Percentiles rank a stretch among this genome's conserved stretches.
Evolutionary conservation across 139 green algal species (phyloP).

Genomic region (Pleodorina starrii): DNA sequence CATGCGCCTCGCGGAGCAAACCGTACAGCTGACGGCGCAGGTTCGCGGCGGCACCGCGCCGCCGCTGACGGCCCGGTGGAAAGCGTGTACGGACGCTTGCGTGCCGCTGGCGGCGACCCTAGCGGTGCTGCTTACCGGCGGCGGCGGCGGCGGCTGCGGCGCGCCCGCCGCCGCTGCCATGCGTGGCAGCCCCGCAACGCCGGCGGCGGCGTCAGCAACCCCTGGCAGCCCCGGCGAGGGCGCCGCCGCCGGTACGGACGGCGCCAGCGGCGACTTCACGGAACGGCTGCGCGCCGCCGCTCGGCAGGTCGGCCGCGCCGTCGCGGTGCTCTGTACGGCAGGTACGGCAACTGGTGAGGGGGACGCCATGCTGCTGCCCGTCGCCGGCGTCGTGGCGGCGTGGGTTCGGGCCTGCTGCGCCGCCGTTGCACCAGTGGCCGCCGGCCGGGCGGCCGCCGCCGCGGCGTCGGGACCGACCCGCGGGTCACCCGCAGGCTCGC

Average conservation of each 20-base stretch:
- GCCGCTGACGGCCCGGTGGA: background rate
- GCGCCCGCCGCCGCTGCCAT: background rate
- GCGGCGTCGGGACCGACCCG: background rate
- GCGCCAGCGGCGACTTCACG: background rate
- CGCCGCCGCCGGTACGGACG: background rate
- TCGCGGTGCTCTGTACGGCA: background rate
- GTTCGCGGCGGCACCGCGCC: background rate
- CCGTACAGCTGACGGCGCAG: background rate
- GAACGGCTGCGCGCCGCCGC: constrained; percentile 10
- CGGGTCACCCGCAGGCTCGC: background rate
- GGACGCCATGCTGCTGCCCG: background rate
- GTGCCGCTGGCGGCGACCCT: constrained; percentile 28
- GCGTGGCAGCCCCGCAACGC: background rate
- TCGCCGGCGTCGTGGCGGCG: background rate
- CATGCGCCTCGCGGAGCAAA: background rate
- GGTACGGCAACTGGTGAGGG: background rate
- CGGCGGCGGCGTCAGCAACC: background rate
- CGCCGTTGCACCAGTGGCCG: background rate
- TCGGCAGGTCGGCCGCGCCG: background rate
- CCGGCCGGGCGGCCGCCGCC: background rate
- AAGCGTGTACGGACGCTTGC: background rate
- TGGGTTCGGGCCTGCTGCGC: constrained; percentile 29
- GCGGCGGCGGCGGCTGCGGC: background rate
- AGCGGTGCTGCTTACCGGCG: background rate
- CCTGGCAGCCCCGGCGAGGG: background rate